These are phyloP conservation scores for Cornus suecica DNA, from an alignment of 148 eudicot species.

Conservation along the genomic window DNA sequence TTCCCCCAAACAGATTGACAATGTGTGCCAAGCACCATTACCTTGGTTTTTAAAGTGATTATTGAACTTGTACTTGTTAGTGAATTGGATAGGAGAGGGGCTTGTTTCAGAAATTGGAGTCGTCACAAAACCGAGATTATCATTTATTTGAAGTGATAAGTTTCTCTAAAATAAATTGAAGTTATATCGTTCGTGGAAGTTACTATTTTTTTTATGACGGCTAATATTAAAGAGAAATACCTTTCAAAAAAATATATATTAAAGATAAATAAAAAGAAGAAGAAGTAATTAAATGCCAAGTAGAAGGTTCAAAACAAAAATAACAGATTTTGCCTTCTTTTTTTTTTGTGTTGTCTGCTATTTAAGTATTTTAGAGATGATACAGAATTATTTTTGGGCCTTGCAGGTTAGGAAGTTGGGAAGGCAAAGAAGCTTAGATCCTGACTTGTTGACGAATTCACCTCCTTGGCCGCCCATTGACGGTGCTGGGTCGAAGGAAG, in stretches of 20 bases:
- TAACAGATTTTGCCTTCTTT: background rate
- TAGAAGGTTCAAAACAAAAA: background rate
- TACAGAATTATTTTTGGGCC: background rate
- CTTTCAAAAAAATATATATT: too few species aligned
- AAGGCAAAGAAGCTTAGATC: conserved; percentile 73
- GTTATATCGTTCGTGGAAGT: background rate
- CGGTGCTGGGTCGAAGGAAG: conserved; percentile 27
- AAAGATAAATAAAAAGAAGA: background rate
- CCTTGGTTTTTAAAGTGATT: background rate
- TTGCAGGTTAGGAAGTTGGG: conserved; percentile 39
- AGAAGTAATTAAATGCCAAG: background rate
- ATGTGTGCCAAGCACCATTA: background rate
- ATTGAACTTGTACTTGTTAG: background rate
- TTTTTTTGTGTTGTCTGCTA: background rate
- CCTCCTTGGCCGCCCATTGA: conserved; percentile 44
- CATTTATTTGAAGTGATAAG: background rate
- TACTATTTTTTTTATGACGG: background rate
- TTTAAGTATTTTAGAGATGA: too few species aligned
- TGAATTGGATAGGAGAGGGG: background rate
- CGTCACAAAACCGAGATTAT: background rate
- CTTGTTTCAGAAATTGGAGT: background rate
- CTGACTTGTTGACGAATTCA: conserved; percentile 37
- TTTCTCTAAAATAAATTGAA: background rate
- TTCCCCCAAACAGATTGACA: background rate
- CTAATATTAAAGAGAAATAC: background rate